These are phyloP conservation scores for Paraurostyla sp. DNA, from an alignment of 73 alveolate genomes.

Conservation along the genomic window DNA sequence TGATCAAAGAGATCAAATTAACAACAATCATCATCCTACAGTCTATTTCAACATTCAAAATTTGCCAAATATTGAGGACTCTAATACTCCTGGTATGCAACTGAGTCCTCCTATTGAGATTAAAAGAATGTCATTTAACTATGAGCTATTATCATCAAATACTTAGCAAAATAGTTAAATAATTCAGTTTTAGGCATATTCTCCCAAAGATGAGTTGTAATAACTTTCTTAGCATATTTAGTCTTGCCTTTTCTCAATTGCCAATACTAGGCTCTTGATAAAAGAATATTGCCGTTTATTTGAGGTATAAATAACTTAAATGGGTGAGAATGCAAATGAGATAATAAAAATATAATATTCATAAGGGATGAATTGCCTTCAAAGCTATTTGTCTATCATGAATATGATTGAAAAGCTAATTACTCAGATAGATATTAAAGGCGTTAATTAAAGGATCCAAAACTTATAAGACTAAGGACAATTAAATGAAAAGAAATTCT, in stretches of 20 bases:
- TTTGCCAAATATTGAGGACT: no score
- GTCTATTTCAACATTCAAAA: no score
- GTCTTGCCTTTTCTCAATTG: neutral
- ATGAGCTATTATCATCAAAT: no score
- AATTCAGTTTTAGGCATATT: no score
- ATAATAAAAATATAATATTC: constrained; percentile 13
- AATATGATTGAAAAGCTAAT: constrained; percentile 15
- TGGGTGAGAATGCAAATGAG: constrained; percentile 52
- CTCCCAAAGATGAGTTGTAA: neutral
- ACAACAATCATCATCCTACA: no score
- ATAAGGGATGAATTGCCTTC: constrained; percentile 18
- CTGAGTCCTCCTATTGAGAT: no score
- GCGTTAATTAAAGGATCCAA: neutral
- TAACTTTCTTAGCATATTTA: neutral
- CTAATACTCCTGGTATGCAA: no score
- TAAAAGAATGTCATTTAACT: no score
- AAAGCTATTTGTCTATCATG: constrained; percentile 11
- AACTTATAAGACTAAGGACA: neutral
- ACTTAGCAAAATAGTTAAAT: no score
- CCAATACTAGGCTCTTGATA: neutral
- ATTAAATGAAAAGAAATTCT: constrained; percentile 33
- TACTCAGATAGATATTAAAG: neutral
- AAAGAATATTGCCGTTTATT: constrained; percentile 20
- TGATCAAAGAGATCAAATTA: no score
- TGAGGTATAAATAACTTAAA: neutral